phyloP scores from a whole-genome alignment of 306 rosid species.

The Vigna radiata region DNA sequence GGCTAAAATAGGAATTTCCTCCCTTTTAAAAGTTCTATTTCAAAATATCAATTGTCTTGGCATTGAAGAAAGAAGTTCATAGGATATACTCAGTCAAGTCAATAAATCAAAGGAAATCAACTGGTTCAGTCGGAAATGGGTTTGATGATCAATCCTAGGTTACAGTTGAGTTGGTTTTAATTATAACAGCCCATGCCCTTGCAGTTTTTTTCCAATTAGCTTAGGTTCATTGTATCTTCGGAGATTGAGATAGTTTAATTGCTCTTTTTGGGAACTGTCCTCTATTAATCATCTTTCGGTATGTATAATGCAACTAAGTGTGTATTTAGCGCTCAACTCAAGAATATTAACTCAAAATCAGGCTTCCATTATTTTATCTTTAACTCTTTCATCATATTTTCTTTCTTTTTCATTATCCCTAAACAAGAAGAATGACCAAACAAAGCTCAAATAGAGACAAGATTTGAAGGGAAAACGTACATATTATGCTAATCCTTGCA shows the following conservation, averaged over 20 bases:
- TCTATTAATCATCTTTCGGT: not conserved
- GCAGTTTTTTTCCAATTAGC: not conserved
- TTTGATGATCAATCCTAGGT: too few relatives aligned
- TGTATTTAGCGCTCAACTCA: not conserved
- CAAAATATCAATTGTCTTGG: too few relatives aligned
- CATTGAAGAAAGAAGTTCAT: too few relatives aligned
- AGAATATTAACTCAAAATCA: not conserved
- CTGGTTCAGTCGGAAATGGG: too few relatives aligned
- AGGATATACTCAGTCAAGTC: too few relatives aligned
- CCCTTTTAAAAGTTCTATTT: too few relatives aligned
- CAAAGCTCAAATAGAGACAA: slow-evolving; percentile 18
- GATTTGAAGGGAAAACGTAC: slow-evolving; percentile 12
- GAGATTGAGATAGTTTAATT: not conserved
- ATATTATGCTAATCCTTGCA: slow-evolving; percentile 4
- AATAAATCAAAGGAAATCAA: too few relatives aligned
- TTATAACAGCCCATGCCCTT: too few relatives aligned
- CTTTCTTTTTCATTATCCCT: slow-evolving; percentile 1
- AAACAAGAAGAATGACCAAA: slow-evolving; percentile 11
- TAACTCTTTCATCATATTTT: slow-evolving; percentile 14
- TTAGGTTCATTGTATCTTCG: not conserved
- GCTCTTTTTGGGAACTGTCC: not conserved
- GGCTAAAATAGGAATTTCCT: too few relatives aligned
- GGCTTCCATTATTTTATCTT: not conserved
- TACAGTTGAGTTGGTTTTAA: too few relatives aligned
- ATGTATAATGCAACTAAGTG: not conserved